Evolutionary conservation across 768 basidiomycete species (phyloP).

Genomic region (Rhizopogon sp.): DNA sequence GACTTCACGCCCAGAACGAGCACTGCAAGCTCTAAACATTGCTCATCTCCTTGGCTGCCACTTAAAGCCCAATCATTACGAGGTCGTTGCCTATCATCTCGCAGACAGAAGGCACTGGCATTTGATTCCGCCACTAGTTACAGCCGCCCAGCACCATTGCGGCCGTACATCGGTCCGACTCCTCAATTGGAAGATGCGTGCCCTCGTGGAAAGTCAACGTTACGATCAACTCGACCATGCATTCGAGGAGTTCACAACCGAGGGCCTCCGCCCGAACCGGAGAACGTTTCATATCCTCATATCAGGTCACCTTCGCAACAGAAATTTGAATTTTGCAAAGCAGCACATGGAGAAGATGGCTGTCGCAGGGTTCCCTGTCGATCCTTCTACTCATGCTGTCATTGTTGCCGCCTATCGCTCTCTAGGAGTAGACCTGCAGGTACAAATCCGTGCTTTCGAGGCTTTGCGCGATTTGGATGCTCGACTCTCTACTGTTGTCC

Average conservation of each 20-base stretch:
- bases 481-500: constrained; percentile 41
- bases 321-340: constrained; percentile 54
- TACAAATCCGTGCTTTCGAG: constrained; percentile 48
- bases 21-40: constrained; percentile 41
- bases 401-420: constrained; percentile 55
- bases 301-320: constrained; percentile 63
- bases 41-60: constrained; percentile 45
- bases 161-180: constrained; percentile 49
- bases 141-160: constrained; percentile 43
- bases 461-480: constrained; percentile 37
- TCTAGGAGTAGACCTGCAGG: constrained; percentile 51
- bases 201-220: constrained; percentile 49
- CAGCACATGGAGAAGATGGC: constrained; percentile 52
- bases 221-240: constrained; percentile 42
- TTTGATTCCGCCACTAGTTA: constrained; percentile 41
- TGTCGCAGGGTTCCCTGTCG: constrained; percentile 45
- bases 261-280: constrained; percentile 44
- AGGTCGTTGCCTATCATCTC: constrained; percentile 46
- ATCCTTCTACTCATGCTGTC: constrained; percentile 54
- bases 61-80: constrained; percentile 53
- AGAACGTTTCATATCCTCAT: constrained; percentile 69
- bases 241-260: constrained; percentile 45
- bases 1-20: constrained; percentile 32
- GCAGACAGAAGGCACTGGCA: constrained; percentile 46
- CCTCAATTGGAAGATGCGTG: constrained; percentile 67